These are phyloP conservation scores for Gardenia jasminoides DNA, from an alignment of 257 asterid species.

Conservation along the genomic window DNA sequence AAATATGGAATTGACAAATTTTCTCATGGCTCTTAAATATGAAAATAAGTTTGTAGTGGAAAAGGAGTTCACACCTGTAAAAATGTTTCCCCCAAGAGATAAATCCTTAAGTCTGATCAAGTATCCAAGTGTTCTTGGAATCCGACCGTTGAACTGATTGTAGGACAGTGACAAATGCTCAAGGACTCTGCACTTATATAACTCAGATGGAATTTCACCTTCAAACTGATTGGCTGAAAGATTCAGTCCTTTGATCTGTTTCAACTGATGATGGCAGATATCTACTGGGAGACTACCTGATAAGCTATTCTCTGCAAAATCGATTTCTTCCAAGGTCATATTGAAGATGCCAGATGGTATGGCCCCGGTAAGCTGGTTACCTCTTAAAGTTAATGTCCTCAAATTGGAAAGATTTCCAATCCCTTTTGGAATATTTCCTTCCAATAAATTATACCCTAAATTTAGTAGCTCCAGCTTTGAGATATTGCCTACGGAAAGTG, in stretches of 20 bases:
- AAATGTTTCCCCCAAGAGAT: slow-evolving; percentile 20
- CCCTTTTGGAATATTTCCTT: slow-evolving; percentile 32
- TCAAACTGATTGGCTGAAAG: slow-evolving; percentile 20
- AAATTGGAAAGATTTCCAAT: slow-evolving; percentile 26
- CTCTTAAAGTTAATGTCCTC: slow-evolving; percentile 5
- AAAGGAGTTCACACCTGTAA: slow-evolving; percentile 15
- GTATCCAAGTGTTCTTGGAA: slow-evolving; percentile 33
- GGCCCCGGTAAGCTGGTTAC: slow-evolving; percentile 24
- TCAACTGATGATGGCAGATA: slow-evolving; percentile 13
- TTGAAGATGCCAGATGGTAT: slow-evolving; percentile 28
- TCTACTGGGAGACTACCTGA: slow-evolving; percentile 27
- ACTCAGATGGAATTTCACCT: slow-evolving; percentile 35
- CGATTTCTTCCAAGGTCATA: slow-evolving; percentile 22
- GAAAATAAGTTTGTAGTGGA: not conserved
- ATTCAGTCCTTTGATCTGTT: slow-evolving; percentile 5
- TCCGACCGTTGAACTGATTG: slow-evolving; percentile 36
- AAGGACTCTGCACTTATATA: slow-evolving; percentile 29
- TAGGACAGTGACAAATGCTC: slow-evolving; percentile 21
- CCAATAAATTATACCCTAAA: slow-evolving; percentile 30
- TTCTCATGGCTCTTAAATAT: too few relatives aligned
- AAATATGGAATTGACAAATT: too few relatives aligned
- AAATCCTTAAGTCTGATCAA: slow-evolving; percentile 19
- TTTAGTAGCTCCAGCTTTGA: slow-evolving; percentile 32
- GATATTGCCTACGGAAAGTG: slow-evolving; percentile 36
- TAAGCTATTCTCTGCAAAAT: slow-evolving; percentile 17